These are phyloP conservation scores for Ophiocordyceps unilateralis DNA, from an alignment of 2,329 filamentous ascomycete species.

Conservation along the genomic window DNA sequence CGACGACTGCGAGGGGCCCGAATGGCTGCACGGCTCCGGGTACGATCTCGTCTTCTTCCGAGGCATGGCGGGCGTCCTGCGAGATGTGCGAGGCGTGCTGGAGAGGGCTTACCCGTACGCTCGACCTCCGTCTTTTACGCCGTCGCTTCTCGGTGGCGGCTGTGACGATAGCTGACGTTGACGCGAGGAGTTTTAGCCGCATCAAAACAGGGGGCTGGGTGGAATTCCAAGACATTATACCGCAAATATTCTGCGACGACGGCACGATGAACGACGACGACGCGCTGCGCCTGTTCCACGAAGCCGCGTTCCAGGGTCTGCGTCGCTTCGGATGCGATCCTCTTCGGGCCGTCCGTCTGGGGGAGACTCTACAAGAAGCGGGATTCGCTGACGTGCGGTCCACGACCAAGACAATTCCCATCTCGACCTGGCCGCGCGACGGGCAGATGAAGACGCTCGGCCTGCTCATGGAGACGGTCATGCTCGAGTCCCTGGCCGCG, in stretches of 20 bases:
- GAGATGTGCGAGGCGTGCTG: slow-evolving; percentile 31
- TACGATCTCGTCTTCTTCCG: slow-evolving; percentile 40
- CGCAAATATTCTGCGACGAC: neutral
- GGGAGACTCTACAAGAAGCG: slow-evolving; percentile 16
- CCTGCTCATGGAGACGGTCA: slow-evolving; percentile 24
- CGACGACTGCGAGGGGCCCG: slow-evolving; percentile 39
- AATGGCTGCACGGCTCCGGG: slow-evolving; percentile 34
- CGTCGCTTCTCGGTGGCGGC: too few species aligned
- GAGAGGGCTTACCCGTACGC: slow-evolving; percentile 16
- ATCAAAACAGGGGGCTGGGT: slow-evolving; percentile 31
- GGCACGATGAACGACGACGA: neutral
- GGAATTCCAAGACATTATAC: slow-evolving; percentile 30
- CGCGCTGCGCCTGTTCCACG: slow-evolving; percentile 14
- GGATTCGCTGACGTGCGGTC: slow-evolving; percentile 28
- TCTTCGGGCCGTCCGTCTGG: slow-evolving; percentile 17
- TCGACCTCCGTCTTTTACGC: too few species aligned
- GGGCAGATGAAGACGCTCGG: slow-evolving; percentile 22
- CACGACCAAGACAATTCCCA: slow-evolving; percentile 25
- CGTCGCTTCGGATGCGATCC: slow-evolving; percentile 20
- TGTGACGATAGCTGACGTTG: neutral
- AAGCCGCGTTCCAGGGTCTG: slow-evolving; percentile 14
- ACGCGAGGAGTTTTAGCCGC: slow-evolving; percentile 8
- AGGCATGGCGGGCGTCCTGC: slow-evolving; percentile 30
- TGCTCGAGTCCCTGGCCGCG: slow-evolving; percentile 23
- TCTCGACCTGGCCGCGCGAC: slow-evolving; percentile 26